Evolutionary conservation across 2,329 filamentous ascomycete genomes (phyloP), one percentile per base, ranked within the genome.

Genomic region (Microsporum canis): DNA sequence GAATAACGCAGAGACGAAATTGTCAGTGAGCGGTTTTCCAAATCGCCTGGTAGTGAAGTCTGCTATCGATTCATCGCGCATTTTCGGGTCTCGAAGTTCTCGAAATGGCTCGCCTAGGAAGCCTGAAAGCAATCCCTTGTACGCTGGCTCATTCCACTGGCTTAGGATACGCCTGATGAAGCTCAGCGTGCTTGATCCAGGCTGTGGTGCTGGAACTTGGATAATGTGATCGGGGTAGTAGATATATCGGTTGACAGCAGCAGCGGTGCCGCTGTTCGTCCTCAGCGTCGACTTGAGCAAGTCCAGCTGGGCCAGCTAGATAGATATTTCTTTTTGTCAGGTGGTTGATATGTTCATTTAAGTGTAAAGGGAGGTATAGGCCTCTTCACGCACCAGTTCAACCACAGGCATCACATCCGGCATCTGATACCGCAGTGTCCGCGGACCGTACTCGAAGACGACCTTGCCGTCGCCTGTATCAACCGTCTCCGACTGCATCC

Each of bases 161-260:
- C 70, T 71, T 61, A 67, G 65, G 12, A 73, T 5, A 60, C 68
- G 67, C 5, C 71, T 65, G 3, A 69, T 62, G 0, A 80, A 14
- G 51, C 71, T 60, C 17, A 69, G 14, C 2, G 59, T 6, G 3
- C 67, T 63, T 14, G 62, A 60, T 1, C 68, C 62, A 53, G 71
- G 68, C 17, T 73, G 66, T 0, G 74, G 77, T 6, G 75, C 74
- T 5, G 85, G 84, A 17, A 88, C 73, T 29, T 79, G 78, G 59
- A 90, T 87, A 34, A 94, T 81, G 68, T 86, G 88, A 71, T 96
- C 88, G 1, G 89, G 89, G 69, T 95, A 95, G 80, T 94, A 96
- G 63, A 97, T 78, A 73, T 86, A 96, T 64, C 91, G 87, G 70
- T 86, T 87, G 60, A 72, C 73, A 7, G 84, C 78, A 59, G 80